Evolutionary conservation across 2,329 filamentous ascomycete genomes (phyloP).

Genomic region (Boeremia exigua): DNA sequence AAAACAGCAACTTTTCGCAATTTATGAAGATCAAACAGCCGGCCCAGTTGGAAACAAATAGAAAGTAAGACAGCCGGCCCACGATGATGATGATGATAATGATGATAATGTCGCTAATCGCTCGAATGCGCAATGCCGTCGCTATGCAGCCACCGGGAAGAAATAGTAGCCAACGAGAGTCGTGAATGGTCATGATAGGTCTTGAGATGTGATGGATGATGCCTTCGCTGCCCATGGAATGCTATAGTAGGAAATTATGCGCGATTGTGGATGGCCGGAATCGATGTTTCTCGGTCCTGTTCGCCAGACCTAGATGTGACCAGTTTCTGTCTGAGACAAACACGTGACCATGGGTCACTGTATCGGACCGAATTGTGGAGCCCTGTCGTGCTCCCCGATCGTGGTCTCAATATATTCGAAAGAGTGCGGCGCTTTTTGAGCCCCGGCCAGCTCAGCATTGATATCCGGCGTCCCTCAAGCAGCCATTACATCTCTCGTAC

Average conservation of each 20-base stretch:
- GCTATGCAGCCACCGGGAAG: conserved; percentile 42
- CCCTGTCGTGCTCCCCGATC: not conserved
- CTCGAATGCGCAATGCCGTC: conserved; percentile 44
- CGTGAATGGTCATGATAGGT: conserved; percentile 12
- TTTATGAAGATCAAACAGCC: conserved; percentile 22
- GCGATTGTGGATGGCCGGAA: not conserved
- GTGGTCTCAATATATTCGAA: not conserved
- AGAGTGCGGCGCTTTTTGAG: not conserved
- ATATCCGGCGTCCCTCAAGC: conserved; percentile 52
- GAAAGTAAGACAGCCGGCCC: conserved; percentile 21
- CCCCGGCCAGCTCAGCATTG: conserved; percentile 20
- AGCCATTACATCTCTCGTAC: conserved; percentile 53
- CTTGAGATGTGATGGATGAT: not conserved
- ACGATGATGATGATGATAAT: conserved; percentile 10
- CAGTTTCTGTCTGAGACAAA: not conserved
- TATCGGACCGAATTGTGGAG: not conserved
- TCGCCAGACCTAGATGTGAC: not conserved
- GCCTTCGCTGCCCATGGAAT: not conserved
- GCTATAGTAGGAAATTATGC: not conserved
- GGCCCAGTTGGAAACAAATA: conserved; percentile 15
- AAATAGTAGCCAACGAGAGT: conserved; percentile 27
- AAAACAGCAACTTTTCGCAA: conserved; percentile 19
- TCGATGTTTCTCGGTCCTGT: not conserved
- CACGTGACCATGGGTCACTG: not conserved
- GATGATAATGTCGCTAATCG: conserved; percentile 37